Conservation (phyloP, 768 basidiomycete species). For the Peribolospora kevripleyi region DNA sequence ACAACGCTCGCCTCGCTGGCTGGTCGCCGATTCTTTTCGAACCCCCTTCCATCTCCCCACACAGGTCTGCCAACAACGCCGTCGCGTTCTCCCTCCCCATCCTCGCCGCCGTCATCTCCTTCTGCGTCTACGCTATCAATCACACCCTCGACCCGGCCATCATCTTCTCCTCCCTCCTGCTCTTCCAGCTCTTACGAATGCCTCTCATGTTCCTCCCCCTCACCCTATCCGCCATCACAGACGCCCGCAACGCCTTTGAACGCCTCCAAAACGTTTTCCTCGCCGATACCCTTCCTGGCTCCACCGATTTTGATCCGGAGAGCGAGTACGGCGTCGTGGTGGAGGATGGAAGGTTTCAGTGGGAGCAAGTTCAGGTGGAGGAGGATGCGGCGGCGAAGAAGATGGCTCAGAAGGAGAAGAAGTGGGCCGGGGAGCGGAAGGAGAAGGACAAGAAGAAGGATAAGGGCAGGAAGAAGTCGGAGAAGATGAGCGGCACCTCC, state of each 20-base stretch:
- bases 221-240: conserved; percentile 36
- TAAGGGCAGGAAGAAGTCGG: conserved; percentile 6
- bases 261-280: conserved; percentile 62
- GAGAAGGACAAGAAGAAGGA: conserved; percentile 9
- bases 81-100: conserved; percentile 47
- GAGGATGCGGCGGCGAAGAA: conserved; percentile 27
- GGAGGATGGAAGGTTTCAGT: conserved; percentile 48
- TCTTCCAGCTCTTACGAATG: conserved; percentile 59
- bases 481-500: conserved; percentile 3
- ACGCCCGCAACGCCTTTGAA: conserved; percentile 53
- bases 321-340: conserved; percentile 43
- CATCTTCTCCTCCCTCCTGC: conserved; percentile 59
- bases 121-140: conserved; percentile 49
- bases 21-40: conserved; percentile 32
- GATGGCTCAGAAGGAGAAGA: conserved; percentile 16
- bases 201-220: conserved; percentile 22
- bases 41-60: conserved; percentile 29
- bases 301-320: conserved; percentile 29
- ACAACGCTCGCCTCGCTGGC: background rate
- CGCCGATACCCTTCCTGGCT: conserved; percentile 47
- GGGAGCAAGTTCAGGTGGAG: conserved; percentile 30
- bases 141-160: conserved; percentile 34
- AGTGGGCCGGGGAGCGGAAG: conserved; percentile 20
- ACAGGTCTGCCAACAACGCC: conserved; percentile 39
- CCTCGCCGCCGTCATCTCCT: conserved; percentile 44